A percentile compares a stretch with the other conserved stretches of the same genome.
Conservation (phyloP, 306 rosid species). For the Sesbania bispinosa region DNA sequence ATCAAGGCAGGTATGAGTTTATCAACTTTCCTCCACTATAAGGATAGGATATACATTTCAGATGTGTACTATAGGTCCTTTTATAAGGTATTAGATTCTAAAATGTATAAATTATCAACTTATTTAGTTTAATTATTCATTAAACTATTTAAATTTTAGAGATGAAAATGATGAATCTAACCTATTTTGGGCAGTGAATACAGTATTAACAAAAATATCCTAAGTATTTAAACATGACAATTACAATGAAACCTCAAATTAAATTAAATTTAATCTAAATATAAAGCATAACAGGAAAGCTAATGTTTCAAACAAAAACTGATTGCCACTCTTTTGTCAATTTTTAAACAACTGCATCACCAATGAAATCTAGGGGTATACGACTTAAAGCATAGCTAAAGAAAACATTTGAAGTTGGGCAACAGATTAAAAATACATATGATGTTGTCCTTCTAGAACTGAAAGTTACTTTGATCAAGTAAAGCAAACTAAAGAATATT, state of each 20-base stretch:
- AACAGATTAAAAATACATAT: not conserved
- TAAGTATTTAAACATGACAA: not conserved
- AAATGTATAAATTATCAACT: too few relatives aligned
- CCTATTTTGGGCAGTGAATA: not conserved
- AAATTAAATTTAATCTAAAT: not conserved
- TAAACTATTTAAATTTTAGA: not conserved
- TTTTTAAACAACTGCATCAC: not conserved
- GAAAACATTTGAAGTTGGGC: not conserved
- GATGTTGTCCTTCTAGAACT: not conserved
- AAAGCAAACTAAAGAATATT: not conserved
- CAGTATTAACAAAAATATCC: not conserved
- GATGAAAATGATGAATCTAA: not conserved
- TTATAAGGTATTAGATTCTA: not conserved
- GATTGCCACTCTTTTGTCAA: not conserved
- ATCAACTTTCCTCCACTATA: not conserved
- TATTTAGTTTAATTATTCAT: too few relatives aligned
- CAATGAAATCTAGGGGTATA: not conserved
- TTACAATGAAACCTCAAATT: slow-evolving; percentile 2
- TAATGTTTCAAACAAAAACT: not conserved
- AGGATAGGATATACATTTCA: not conserved
- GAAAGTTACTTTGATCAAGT: not conserved
- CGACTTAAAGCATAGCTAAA: not conserved
- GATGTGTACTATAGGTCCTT: not conserved
- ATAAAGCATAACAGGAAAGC: slow-evolving; percentile 7
- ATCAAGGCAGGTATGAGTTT: not conserved